Conservation (phyloP, 176 grass and related monocot species). For the Saccharum officinarum region DNA sequence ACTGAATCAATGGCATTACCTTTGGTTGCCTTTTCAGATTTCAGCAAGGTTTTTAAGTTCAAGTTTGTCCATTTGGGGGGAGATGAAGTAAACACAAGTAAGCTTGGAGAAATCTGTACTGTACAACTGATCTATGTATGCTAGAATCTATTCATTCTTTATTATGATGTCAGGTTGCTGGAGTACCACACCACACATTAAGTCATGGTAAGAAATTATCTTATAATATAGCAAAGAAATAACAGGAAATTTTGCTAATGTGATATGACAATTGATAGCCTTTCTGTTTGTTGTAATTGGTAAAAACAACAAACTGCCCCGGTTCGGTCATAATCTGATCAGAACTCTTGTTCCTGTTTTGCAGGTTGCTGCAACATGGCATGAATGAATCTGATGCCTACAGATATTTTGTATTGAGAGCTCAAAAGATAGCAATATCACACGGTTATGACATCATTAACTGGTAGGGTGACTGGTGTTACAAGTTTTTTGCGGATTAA, state of each 20-base stretch:
- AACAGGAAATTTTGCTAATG: neutral
- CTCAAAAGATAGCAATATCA: slow-evolving; percentile 82
- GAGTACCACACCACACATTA: slow-evolving; percentile 63
- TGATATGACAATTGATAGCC: neutral
- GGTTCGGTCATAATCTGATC: neutral
- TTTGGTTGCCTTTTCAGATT: slow-evolving; percentile 66
- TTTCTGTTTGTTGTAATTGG: neutral
- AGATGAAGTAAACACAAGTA: slow-evolving; percentile 92
- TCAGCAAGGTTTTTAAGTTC: slow-evolving; percentile 96
- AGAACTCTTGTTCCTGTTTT: slow-evolving; percentile 30
- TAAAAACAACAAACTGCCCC: neutral
- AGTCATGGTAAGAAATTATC: slow-evolving; percentile 51
- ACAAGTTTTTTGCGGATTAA: slow-evolving; percentile 18
- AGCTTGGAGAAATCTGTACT: slow-evolving; percentile 22
- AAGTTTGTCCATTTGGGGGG: slow-evolving; percentile 97
- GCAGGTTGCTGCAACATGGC: slow-evolving; percentile 66
- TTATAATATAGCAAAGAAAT: slow-evolving; percentile 16
- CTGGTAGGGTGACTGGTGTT: slow-evolving; percentile 49
- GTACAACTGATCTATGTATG: neutral
- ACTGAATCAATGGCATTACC: neutral
- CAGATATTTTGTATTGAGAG: slow-evolving; percentile 79
- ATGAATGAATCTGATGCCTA: slow-evolving; percentile 85
- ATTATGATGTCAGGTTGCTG: slow-evolving; percentile 69
- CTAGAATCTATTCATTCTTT: slow-evolving; percentile 21
- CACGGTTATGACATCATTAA: slow-evolving; percentile 86